Percentiles rank a stretch among this genome's conserved stretches.
Conservation (phyloP, 2,329 filamentous ascomycete genomes). For the Aspergillus amoenus region DNA sequence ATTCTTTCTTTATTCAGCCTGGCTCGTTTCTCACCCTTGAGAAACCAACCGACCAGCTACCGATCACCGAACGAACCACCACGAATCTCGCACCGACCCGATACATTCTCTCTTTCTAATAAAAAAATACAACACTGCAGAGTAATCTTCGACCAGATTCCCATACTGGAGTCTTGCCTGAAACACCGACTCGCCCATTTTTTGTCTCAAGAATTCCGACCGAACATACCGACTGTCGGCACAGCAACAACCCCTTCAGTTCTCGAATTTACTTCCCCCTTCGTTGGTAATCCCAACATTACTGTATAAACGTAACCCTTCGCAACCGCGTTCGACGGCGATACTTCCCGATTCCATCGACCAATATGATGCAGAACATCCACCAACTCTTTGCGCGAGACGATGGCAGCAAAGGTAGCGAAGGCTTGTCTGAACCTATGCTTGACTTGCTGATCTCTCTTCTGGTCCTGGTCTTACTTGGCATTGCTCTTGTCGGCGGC, state of each 20-base stretch:
- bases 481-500: conserved; percentile 64
- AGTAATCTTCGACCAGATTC: background rate
- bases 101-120: conserved; percentile 21
- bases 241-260: conserved; percentile 6
- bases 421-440: conserved; percentile 59
- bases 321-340: background rate
- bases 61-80: conserved; percentile 11
- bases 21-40: conserved; percentile 13
- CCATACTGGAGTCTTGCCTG: background rate
- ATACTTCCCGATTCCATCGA: background rate
- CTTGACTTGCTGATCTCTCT: conserved; percentile 78
- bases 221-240: background rate
- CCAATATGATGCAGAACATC: conserved; percentile 35
- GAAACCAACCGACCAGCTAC: conserved; percentile 18
- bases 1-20: conserved; percentile 39
- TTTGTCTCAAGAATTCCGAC: background rate
- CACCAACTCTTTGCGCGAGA: conserved; percentile 53
- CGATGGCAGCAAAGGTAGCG: conserved; percentile 40
- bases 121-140: conserved; percentile 4
- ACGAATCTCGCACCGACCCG: conserved; percentile 14
- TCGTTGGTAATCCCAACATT: conserved; percentile 5
- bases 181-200: background rate
- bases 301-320: conserved; percentile 1
- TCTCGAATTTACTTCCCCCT: conserved; percentile 10
- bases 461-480: conserved; percentile 73